Evolutionary conservation across 75 land plant species (phyloP).

Genomic region (Cupressus sempervirens): DNA sequence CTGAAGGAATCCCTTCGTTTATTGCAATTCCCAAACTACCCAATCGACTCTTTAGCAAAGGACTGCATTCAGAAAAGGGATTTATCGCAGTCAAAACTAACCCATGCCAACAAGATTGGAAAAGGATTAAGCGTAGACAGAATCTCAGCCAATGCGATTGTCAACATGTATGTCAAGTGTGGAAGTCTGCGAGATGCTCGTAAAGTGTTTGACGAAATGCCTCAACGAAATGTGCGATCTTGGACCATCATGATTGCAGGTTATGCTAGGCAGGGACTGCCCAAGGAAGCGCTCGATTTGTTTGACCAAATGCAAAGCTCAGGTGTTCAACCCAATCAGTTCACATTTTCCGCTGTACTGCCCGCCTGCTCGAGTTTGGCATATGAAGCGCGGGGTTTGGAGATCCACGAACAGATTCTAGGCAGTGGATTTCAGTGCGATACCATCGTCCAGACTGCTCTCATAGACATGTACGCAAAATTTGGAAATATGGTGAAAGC

Average conservation of each 20-base stretch:
- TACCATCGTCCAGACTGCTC: conserved; percentile 4
- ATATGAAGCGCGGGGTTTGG: conserved; percentile 13
- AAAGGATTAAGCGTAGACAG: conserved; percentile 12
- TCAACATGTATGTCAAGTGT: conserved; percentile 24
- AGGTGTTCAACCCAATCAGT: conserved; percentile 17
- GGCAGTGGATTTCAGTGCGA: conserved; percentile 12
- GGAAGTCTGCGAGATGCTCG: conserved; percentile 19
- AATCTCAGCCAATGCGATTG: conserved; percentile 12
- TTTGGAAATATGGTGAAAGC: conserved; percentile 9
- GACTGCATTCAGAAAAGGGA: not conserved
- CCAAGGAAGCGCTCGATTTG: conserved; percentile 15
- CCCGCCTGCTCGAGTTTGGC: conserved; percentile 21
- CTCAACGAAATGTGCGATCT: conserved; percentile 21
- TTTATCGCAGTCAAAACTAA: conserved; percentile 9
- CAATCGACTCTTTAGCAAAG: not conserved
- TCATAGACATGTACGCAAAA: conserved; percentile 14
- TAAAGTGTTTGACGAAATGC: conserved; percentile 31
- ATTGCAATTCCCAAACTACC: not conserved
- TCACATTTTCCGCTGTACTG: conserved; percentile 10
- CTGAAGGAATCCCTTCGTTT: not conserved
- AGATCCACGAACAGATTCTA: conserved; percentile 8
- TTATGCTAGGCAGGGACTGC: conserved; percentile 13
- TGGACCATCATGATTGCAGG: conserved; percentile 29
- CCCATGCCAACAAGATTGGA: conserved; percentile 14
- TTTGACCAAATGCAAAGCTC: conserved; percentile 14